phyloP scores from a whole-genome alignment of 2,329 filamentous ascomycete species.

The Camptophora hylomeconis region DNA sequence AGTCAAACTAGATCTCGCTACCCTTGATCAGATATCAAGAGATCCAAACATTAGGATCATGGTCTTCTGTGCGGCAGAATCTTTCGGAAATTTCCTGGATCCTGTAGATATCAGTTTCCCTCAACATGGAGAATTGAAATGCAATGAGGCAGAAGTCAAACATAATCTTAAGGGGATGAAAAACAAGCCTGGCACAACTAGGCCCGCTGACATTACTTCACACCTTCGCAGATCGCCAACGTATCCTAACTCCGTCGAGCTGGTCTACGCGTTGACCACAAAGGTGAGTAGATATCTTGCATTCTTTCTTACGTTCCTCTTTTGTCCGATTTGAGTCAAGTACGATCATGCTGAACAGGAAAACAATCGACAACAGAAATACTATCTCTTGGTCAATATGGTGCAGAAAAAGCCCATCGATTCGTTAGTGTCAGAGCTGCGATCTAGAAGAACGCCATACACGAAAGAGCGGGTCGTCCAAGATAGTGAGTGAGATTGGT shows the following conservation, averaged over 20 bases:
- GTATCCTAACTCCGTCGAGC: slow-evolving; percentile 64
- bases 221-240: slow-evolving; percentile 53
- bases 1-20: slow-evolving; percentile 42
- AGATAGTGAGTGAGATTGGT: slow-evolving; percentile 48
- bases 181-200: slow-evolving; percentile 88
- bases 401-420: slow-evolving; percentile 61
- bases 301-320: slow-evolving; percentile 7
- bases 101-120: slow-evolving; percentile 76
- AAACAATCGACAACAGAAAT: slow-evolving; percentile 42
- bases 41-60: slow-evolving; percentile 60
- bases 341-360: slow-evolving; percentile 16
- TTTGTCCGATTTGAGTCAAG: slow-evolving; percentile 12
- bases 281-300: slow-evolving; percentile 45
- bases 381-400: slow-evolving; percentile 58
- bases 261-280: slow-evolving; percentile 83
- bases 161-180: slow-evolving; percentile 91
- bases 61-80: slow-evolving; percentile 66
- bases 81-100: slow-evolving; percentile 31
- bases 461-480: slow-evolving; percentile 62
- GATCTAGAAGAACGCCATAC: slow-evolving; percentile 56
- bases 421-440: slow-evolving; percentile 56
- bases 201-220: slow-evolving; percentile 80
- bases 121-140: slow-evolving; percentile 79
- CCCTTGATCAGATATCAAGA: slow-evolving; percentile 41
- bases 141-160: slow-evolving; percentile 78